Conservation (phyloP, 495 filamentous ascomycete genomes). For the Endocarpon pusillum region DNA sequence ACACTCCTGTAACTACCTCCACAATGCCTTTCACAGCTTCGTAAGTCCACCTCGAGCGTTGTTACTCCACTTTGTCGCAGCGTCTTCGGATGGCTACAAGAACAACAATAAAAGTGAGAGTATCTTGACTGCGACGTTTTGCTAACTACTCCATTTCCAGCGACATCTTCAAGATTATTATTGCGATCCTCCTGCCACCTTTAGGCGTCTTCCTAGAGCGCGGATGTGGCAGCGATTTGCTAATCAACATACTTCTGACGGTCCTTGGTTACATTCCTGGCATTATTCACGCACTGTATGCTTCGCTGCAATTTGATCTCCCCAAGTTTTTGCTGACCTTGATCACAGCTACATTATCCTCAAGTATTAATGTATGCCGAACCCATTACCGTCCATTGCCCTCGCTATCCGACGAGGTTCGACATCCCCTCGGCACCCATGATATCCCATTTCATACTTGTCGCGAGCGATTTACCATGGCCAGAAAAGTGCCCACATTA, state of each 20-base stretch:
- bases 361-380: constrained; percentile 40
- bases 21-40: constrained; percentile 49
- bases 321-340: constrained; percentile 1
- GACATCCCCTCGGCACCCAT: constrained; percentile 1
- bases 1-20: constrained; percentile 4
- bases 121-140: constrained; percentile 1
- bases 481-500: too few species aligned
- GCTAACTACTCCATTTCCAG: constrained; percentile 20
- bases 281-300: constrained; percentile 56
- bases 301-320: neutral
- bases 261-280: constrained; percentile 69
- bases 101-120: neutral
- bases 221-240: constrained; percentile 63
- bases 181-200: constrained; percentile 74
- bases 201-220: constrained; percentile 84
- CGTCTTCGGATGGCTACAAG: neutral
- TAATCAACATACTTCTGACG: constrained; percentile 78
- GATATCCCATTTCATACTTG: too few species aligned
- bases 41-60: constrained; percentile 22
- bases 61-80: constrained; percentile 1
- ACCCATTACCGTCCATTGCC: neutral
- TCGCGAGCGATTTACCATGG: too few species aligned
- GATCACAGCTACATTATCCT: constrained; percentile 36
- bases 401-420: constrained; percentile 1
- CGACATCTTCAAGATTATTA: constrained; percentile 85